These are phyloP conservation scores for Blastosporella zonata DNA, from an alignment of 1,284 basidiomycete species.

Conservation along the genomic window DNA sequence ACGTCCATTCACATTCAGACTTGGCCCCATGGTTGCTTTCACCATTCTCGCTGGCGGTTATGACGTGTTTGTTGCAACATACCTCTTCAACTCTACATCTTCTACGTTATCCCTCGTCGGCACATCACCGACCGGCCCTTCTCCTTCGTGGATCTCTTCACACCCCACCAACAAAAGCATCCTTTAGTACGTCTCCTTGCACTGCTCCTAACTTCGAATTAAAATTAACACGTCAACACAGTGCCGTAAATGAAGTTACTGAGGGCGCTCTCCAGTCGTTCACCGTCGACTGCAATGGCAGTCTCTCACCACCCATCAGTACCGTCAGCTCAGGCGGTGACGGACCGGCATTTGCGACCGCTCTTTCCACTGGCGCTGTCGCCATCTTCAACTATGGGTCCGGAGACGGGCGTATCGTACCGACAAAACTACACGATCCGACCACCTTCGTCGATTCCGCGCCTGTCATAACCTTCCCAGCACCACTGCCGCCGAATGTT, in stretches of 20 bases:
- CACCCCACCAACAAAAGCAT: constrained; percentile 52
- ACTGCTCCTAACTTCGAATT: background rate
- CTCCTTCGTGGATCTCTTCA: constrained; percentile 54
- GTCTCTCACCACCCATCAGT: constrained; percentile 43
- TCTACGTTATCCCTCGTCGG: constrained; percentile 43
- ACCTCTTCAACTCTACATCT: constrained; percentile 50
- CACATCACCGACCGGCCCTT: constrained; percentile 48
- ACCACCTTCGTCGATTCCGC: constrained; percentile 41
- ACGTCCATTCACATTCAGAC: too few species aligned
- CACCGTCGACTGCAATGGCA: constrained; percentile 42
- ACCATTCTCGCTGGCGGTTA: constrained; percentile 63
- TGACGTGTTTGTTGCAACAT: constrained; percentile 56
- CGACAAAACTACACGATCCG: constrained; percentile 31
- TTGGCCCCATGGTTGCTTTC: constrained; percentile 60
- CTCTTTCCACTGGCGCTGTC: constrained; percentile 54
- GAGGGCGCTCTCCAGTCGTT: constrained; percentile 56
- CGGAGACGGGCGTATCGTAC: constrained; percentile 56
- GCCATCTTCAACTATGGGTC: constrained; percentile 59
- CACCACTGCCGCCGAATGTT: constrained; percentile 29
- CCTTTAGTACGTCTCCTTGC: constrained; percentile 48
- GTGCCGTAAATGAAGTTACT: constrained; percentile 53
- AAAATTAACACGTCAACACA: constrained; percentile 25
- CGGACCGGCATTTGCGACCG: constrained; percentile 47
- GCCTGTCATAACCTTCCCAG: constrained; percentile 51
- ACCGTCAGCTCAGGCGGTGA: constrained; percentile 49